Conservation (phyloP, 768 basidiomycete species). For the Chlorophyllum brunneum region DNA sequence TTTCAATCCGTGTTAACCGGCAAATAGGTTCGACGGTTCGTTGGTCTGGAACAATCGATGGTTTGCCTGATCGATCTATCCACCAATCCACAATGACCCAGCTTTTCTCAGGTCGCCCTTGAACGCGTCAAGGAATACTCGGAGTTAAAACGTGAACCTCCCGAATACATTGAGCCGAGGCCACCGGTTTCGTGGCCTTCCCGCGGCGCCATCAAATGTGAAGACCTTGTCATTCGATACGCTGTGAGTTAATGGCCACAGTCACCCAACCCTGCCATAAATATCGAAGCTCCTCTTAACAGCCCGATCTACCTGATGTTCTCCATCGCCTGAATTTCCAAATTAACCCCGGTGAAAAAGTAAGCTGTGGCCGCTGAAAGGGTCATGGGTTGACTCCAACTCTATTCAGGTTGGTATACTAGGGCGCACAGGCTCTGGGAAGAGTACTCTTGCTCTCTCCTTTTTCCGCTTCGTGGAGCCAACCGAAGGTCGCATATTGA, state of each 20-base stretch:
- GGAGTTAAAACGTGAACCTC: conserved; percentile 68
- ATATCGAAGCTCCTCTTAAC: neutral
- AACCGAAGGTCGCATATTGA: conserved; percentile 63
- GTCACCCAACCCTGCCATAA: neutral
- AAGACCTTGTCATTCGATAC: conserved; percentile 74
- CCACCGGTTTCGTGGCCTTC: conserved; percentile 80
- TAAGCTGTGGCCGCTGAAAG: conserved; percentile 35
- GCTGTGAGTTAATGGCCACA: conserved; percentile 52
- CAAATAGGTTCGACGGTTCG: conserved; percentile 69
- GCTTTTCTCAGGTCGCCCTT: conserved; percentile 56
- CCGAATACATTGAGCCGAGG: conserved; percentile 86
- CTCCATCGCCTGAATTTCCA: conserved; percentile 77
- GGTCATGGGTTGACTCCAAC: neutral
- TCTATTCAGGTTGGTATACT: conserved; percentile 57
- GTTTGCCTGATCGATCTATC: conserved; percentile 32
- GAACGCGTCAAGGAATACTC: conserved; percentile 93
- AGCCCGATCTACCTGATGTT: conserved; percentile 87
- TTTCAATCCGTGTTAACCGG: no score
- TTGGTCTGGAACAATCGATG: conserved; percentile 90
- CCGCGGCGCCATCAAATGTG: conserved; percentile 61
- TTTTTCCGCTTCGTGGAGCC: conserved; percentile 90
- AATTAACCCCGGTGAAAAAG: conserved; percentile 74
- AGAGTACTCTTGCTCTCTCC: conserved; percentile 77
- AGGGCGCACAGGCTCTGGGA: conserved; percentile 72
- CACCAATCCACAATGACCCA: neutral